Evolutionary conservation across 305 asterid genomes (phyloP), one percentile per base, ranked within the genome.

Genomic region (Monarda citriodora): DNA sequence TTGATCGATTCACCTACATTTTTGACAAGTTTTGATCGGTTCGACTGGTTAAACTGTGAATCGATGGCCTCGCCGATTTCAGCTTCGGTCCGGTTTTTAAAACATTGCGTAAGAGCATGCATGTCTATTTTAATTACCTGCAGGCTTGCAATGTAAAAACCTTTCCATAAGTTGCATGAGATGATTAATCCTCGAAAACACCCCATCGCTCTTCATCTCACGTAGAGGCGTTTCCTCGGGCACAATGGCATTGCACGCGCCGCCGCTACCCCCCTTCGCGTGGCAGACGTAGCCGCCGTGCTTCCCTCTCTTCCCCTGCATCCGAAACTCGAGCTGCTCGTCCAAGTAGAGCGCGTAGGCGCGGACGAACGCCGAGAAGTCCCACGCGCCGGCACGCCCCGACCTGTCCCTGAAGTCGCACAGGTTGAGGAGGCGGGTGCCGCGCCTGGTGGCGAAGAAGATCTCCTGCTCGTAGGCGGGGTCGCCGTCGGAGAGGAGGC

Each of bases 341-440:
- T 95, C 98, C 26, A 95, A 75, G 64, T 86, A 95, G 60, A 85
- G 40, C 0, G 92, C 95, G 41, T 91, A 91, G 0, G 97, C 82
- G 12, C 97, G 64, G 20, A 88, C 98, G 13, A 95, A 95, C 0
- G 97, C 94, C 0, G 98, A 88, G 71, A 79, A 88, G 56, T 91
- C 99, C 99, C 99, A 95, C 0, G 97, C 75, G 44, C 88, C 58
- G 0, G 86, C 71, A 54, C 65, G 69, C 5, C 75, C 82, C 9
- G 96, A 83, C 11, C 81, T 52, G 69, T 91, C 98, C 0, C 96
- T 75, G 40, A 95, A 95, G 59, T 91, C 95, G 0, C 90, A 78
- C 98, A 95, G 66, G 89, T 95, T 88, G 36, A 95, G 89, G 52
- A 95, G 91, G 29, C 98, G 85, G 16, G 99, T 91, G 31, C 99